A percentile compares a stretch with the other conserved stretches of the same genome.
These are phyloP conservation scores for Cryoendolithus antarcticus DNA, from an alignment of 2,329 filamentous ascomycete genomes.

Conservation along the genomic window DNA sequence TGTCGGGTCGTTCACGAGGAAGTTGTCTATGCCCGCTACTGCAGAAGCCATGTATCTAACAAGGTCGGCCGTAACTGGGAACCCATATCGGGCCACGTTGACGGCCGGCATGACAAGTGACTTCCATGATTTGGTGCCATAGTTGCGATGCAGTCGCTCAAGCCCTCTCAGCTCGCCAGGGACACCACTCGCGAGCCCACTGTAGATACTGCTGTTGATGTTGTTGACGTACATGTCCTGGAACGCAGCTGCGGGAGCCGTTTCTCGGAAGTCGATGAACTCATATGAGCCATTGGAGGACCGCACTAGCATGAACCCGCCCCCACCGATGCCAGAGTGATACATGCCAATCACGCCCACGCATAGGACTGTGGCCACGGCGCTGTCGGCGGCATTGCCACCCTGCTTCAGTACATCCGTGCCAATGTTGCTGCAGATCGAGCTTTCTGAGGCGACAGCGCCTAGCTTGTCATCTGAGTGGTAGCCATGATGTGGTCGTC, in stretches of 20 bases:
- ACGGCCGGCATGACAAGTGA: slow-evolving; percentile 63
- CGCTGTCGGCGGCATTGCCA: slow-evolving; percentile 40
- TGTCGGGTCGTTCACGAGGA: slow-evolving; percentile 59
- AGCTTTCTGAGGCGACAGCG: slow-evolving; percentile 34
- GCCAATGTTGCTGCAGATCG: slow-evolving; percentile 34
- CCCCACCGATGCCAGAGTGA: slow-evolving; percentile 63
- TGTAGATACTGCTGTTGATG: slow-evolving; percentile 47
- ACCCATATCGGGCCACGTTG: slow-evolving; percentile 60
- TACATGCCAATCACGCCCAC: slow-evolving; percentile 37
- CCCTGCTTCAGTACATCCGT: slow-evolving; percentile 31
- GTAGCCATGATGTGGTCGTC: slow-evolving; percentile 1
- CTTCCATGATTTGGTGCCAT: slow-evolving; percentile 46
- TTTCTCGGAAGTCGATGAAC: slow-evolving; percentile 80
- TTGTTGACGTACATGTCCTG: slow-evolving; percentile 78
- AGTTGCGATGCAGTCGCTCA: slow-evolving; percentile 62
- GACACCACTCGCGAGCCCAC: slow-evolving; percentile 40
- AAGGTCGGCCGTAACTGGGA: slow-evolving; percentile 60
- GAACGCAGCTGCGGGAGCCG: slow-evolving; percentile 67
- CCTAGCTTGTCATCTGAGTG: slow-evolving; percentile 21
- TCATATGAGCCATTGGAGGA: slow-evolving; percentile 62
- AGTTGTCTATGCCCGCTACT: slow-evolving; percentile 42
- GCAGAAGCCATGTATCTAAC: slow-evolving; percentile 57
- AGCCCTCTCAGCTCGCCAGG: slow-evolving; percentile 69
- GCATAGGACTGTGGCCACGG: slow-evolving; percentile 36
- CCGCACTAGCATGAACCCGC: slow-evolving; percentile 78